Evolutionary conservation across 257 asterid genomes (phyloP).

Genomic region (Ligustrum vulgare): DNA sequence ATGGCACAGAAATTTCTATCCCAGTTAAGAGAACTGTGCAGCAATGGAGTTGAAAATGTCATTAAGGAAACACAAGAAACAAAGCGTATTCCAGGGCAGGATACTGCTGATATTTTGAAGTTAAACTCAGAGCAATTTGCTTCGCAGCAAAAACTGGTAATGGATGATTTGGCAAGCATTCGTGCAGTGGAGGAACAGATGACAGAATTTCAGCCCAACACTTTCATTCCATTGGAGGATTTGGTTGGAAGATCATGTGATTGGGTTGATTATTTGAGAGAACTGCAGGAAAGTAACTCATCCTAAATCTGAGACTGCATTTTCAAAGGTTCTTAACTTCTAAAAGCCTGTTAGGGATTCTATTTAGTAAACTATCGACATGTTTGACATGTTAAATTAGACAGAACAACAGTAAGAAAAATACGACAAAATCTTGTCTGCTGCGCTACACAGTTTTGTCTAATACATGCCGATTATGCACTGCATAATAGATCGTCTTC

Average conservation of each 20-base stretch:
- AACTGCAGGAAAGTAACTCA: slow-evolving; percentile 13
- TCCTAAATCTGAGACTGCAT: slow-evolving; percentile 10
- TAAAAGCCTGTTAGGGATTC: not conserved
- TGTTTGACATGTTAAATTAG: not conserved
- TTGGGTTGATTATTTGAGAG: slow-evolving; percentile 14
- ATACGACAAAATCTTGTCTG: not conserved
- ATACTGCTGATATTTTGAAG: not conserved
- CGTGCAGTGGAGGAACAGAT: not conserved
- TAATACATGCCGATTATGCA: no score
- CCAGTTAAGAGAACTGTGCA: not conserved
- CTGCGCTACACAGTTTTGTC: not conserved
- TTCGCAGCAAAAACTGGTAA: slow-evolving; percentile 6
- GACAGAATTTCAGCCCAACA: slow-evolving; percentile 2
- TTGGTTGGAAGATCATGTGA: slow-evolving; percentile 26
- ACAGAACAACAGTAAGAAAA: not conserved
- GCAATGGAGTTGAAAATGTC: not conserved
- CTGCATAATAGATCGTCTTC: not conserved
- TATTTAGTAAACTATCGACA: not conserved
- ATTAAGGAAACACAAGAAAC: slow-evolving; percentile 14
- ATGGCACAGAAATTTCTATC: slow-evolving; percentile 16
- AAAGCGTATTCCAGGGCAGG: not conserved
- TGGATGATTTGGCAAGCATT: slow-evolving; percentile 5
- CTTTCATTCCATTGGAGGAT: slow-evolving; percentile 32
- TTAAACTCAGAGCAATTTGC: not conserved
- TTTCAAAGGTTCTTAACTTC: not conserved